A percentile compares a stretch with the other conserved stretches of the same genome.
phyloP scores from a whole-genome alignment of 2,329 filamentous ascomycete genomes.

The Apiospora aurea region DNA sequence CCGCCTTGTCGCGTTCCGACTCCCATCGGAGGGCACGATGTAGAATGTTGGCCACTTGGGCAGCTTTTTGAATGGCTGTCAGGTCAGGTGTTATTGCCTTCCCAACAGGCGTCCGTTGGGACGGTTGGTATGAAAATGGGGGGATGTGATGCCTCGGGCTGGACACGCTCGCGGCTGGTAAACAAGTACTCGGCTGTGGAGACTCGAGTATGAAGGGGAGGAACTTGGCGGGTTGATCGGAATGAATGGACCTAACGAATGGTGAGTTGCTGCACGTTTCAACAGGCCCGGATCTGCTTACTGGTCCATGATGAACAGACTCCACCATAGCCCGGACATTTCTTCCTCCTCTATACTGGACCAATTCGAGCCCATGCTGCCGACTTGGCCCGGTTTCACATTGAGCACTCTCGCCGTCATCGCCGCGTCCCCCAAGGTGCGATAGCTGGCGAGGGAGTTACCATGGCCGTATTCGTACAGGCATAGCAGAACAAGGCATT shows the following conservation, averaged over 20 bases:
- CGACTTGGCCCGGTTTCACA: conserved; percentile 20
- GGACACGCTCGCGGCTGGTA: conserved; percentile 19
- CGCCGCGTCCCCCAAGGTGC: conserved; percentile 14
- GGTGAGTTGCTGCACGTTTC: not conserved
- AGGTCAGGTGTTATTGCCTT: conserved; percentile 10
- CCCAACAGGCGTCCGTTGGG: conserved; percentile 9
- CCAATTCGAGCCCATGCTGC: conserved; percentile 19
- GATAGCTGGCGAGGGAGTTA: conserved; percentile 11
- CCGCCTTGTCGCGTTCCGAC: conserved; percentile 12
- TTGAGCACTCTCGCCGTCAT: conserved; percentile 18
- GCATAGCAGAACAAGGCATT: conserved; percentile 8
- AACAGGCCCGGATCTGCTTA: not conserved
- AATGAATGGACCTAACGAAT: conserved; percentile 13
- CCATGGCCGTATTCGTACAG: conserved; percentile 24
- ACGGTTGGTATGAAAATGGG: conserved; percentile 9
- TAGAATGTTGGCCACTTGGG: conserved; percentile 24
- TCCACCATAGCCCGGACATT: conserved; percentile 22
- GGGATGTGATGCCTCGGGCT: not conserved
- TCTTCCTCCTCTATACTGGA: conserved; percentile 23
- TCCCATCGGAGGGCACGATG: conserved; percentile 22
- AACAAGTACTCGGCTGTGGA: conserved; percentile 11
- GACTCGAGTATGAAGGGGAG: conserved; percentile 23
- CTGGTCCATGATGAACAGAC: conserved; percentile 24
- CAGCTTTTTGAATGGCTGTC: conserved; percentile 15
- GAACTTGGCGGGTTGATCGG: not conserved